phyloP scores from a whole-genome alignment of 371 early-diverging fungal species.

The Apophysomyces elegans region DNA sequence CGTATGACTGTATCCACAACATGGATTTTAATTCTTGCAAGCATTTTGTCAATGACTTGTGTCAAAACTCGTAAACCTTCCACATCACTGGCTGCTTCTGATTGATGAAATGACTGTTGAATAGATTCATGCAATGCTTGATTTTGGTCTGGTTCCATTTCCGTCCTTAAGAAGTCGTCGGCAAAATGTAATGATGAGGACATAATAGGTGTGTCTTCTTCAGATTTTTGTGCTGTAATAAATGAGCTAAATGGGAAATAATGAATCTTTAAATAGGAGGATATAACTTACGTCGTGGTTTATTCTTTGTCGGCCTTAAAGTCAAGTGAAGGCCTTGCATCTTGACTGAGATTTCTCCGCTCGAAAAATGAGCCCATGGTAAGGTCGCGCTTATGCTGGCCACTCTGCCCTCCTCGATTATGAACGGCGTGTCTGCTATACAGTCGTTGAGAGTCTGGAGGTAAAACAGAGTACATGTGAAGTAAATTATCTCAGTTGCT shows the following conservation, averaged over 20 bases:
- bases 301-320: constrained; percentile 54
- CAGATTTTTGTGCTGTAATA: constrained; percentile 26
- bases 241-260: neutral
- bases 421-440: constrained; percentile 68
- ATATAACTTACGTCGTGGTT: constrained; percentile 34
- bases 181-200: constrained; percentile 89
- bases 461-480: neutral
- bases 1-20: constrained; percentile 58
- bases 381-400: constrained; percentile 73
- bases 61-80: constrained; percentile 73
- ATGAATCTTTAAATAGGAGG: neutral
- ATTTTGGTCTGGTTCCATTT: constrained; percentile 59
- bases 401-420: constrained; percentile 71
- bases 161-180: constrained; percentile 80
- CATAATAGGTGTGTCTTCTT: constrained; percentile 71
- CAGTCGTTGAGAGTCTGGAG: constrained; percentile 75
- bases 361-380: constrained; percentile 86
- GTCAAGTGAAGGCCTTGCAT: constrained; percentile 73
- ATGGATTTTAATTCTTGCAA: constrained; percentile 65
- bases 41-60: constrained; percentile 70
- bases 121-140: constrained; percentile 61
- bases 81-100: constrained; percentile 22
- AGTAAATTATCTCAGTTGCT: neutral
- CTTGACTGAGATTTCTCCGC: constrained; percentile 75
- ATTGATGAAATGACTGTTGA: constrained; percentile 55